Conservation (phyloP, 2,329 filamentous ascomycete genomes). For the Pseudocercospora macadamiae region DNA sequence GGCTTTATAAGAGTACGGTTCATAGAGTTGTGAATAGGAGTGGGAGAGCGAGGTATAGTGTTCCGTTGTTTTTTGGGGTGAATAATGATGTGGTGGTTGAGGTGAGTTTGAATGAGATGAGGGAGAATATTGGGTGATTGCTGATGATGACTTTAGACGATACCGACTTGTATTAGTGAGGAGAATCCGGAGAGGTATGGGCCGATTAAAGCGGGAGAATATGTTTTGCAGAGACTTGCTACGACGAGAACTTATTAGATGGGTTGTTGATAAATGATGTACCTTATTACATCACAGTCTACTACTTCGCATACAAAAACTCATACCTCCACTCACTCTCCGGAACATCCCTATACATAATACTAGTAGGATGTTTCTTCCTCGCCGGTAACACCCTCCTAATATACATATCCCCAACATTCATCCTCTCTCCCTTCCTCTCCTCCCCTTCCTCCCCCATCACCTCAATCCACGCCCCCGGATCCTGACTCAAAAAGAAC, state of each 20-base stretch:
- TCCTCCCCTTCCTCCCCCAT: slow-evolving; percentile 32
- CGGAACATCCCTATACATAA: slow-evolving; percentile 42
- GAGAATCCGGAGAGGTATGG: slow-evolving; percentile 37
- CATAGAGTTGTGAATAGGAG: slow-evolving; percentile 52
- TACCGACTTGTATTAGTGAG: slow-evolving; percentile 42
- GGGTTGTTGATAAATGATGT: not conserved
- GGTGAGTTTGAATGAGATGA: slow-evolving; percentile 5
- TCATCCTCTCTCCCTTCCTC: not conserved
- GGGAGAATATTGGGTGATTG: no score
- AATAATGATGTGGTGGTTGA: slow-evolving; percentile 45
- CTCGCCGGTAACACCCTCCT: slow-evolving; percentile 40
- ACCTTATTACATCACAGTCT: not conserved
- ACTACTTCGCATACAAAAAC: slow-evolving; percentile 21
- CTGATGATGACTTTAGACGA: slow-evolving; percentile 27
- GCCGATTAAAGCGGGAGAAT: slow-evolving; percentile 43
- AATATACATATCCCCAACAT: slow-evolving; percentile 39
- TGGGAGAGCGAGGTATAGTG: slow-evolving; percentile 43
- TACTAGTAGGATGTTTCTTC: slow-evolving; percentile 43
- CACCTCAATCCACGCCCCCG: slow-evolving; percentile 39
- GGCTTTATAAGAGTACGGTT: slow-evolving; percentile 48
- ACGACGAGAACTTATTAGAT: slow-evolving; percentile 12
- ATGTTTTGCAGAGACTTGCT: slow-evolving; percentile 41
- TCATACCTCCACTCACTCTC: slow-evolving; percentile 37
- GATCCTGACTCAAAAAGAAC: slow-evolving; percentile 45
- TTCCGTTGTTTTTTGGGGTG: slow-evolving; percentile 53